Percentiles rank a stretch among this genome's conserved stretches.
Evolutionary conservation across 768 basidiomycete species (phyloP).

Genomic region (Melanogaster broomeanus): DNA sequence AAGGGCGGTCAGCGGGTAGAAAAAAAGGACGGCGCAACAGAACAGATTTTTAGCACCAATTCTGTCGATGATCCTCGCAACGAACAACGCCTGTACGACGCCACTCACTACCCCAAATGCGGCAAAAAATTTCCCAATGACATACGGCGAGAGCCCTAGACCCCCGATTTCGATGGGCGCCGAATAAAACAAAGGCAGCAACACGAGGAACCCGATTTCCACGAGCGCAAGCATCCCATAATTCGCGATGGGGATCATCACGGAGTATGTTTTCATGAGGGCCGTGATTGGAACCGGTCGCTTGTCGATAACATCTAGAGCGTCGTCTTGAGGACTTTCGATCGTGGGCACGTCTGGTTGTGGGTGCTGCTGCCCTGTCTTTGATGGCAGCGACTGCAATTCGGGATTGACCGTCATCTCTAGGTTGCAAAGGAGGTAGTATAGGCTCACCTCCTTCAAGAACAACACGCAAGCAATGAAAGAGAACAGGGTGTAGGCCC

Average conservation of each 20-base stretch:
- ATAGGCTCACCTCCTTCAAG: conserved; percentile 32
- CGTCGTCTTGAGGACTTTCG: not conserved
- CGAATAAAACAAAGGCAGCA: conserved; percentile 48
- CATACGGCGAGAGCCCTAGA: conserved; percentile 39
- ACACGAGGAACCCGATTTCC: conserved; percentile 39
- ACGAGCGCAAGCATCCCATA: conserved; percentile 44
- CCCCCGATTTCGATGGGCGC: conserved; percentile 46
- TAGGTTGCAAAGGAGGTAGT: not conserved
- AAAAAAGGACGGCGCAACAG: conserved; percentile 36
- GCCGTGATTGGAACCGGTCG: conserved; percentile 33
- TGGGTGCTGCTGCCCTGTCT: not conserved
- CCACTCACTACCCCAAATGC: conserved; percentile 40
- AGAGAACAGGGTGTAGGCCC: conserved; percentile 8
- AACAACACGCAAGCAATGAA: conserved; percentile 22
- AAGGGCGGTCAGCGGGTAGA: conserved; percentile 39
- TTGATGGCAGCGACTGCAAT: conserved; percentile 27
- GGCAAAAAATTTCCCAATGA: conserved; percentile 42
- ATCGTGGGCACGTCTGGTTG: not conserved
- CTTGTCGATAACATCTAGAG: not conserved
- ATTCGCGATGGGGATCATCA: conserved; percentile 44
- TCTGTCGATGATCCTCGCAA: conserved; percentile 39
- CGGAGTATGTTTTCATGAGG: conserved; percentile 27
- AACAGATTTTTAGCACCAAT: conserved; percentile 46
- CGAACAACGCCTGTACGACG: conserved; percentile 40
- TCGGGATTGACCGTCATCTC: not conserved